Evolutionary conservation across 306 rosid genomes (phyloP), one percentile per base, ranked within the genome.

Genomic region (Quercus engelmannii): DNA sequence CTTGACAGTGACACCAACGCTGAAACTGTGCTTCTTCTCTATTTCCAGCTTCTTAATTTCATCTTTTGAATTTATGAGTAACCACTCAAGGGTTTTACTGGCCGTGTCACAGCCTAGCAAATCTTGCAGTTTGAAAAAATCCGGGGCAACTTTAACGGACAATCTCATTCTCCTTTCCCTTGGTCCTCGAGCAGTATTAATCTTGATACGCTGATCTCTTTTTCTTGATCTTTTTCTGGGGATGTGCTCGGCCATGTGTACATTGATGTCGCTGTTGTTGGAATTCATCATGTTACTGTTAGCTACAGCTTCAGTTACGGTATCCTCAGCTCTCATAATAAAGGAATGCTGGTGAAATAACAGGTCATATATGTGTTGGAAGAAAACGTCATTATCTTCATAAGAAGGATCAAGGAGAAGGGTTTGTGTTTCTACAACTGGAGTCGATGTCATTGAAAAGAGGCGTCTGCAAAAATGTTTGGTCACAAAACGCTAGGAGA

Each of bases 131-230:
- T n/a, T n/a, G n/a, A n/a, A n/a, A n/a, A n/a, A n/a, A n/a, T n/a
- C n/a, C n/a, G n/a, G n/a, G n/a, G n/a, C n/a, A n/a, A n/a, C n/a
- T n/a, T n/a, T n/a, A n/a, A n/a, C n/a, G n/a, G n/a, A n/a, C n/a
- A n/a, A n/a, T n/a, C n/a, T n/a, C n/a, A n/a, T n/a, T n/a, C n/a
- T n/a, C n/a, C n/a, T n/a, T n/a, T n/a, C n/a, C n/a, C n/a, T n/a
- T n/a, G n/a, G n/a, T n/a, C n/a, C 97, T 38, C 77, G 73, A 0
- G 93, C 90, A 0, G 96, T 93, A 61, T 78, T 89, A 54, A 95
- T 93, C 87, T 95, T 95, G 80, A 97, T 90, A 88, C 91, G 98
- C 2, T 98, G 87, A 35, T 93, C 99, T n/a, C 89, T 86, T 87
- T 90, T 93, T 78, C 82, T 62, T 52, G 85, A 25, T 61, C 91